Evolutionary conservation across 2,329 filamentous ascomycete species (phyloP), one percentile per base, ranked within the genome.

Genomic region (Arthroderma sp.): DNA sequence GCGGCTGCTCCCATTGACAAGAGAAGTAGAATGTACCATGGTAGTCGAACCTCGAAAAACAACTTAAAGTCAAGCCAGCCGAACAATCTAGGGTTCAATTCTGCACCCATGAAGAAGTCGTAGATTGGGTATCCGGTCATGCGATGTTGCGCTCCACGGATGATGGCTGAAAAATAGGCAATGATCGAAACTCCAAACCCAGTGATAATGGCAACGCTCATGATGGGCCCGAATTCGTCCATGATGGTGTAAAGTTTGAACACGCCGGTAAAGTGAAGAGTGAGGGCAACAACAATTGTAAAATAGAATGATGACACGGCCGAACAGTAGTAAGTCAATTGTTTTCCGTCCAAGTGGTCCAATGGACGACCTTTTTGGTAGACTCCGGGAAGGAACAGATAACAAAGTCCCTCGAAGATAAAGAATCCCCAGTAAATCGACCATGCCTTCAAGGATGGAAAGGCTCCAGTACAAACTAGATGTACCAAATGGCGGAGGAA

Each of bases 361-460:
- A 98, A 76, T 40, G 89, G 83, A 68, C 94, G 94, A 54, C 91
- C 91, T 59, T 86, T 83, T 48, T 80, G 78, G 68, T 80, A 88
- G 50, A 98, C 80, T 51, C 91, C 91, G 1, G 91, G 91, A 57
- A 95, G 77, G 48, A 80, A 68, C 58, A 89, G 77, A 68, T 98
- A 98, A 61, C 83, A 83, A 36, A 79, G 71, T 46, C 74, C 85
- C 68, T 96, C 85, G 47, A 87, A 83, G 56, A 94, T 63, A 68
- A 94, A 83, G 65, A 95, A 96, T 43, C 72, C 71, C 91, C 91
- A 98, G 72, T 96, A 98, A 60, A 94, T 93, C 48, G 73, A 66
- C 88, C 89, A 98, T 2, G 88, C 88, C 62, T 81, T 81, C 43
- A 79, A 60, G 46, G 79, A 80, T 2, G 91, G 91, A 65, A 82